Evolutionary conservation across 2,329 filamentous ascomycete genomes (phyloP).

Genomic region (Aspergillus persii): DNA sequence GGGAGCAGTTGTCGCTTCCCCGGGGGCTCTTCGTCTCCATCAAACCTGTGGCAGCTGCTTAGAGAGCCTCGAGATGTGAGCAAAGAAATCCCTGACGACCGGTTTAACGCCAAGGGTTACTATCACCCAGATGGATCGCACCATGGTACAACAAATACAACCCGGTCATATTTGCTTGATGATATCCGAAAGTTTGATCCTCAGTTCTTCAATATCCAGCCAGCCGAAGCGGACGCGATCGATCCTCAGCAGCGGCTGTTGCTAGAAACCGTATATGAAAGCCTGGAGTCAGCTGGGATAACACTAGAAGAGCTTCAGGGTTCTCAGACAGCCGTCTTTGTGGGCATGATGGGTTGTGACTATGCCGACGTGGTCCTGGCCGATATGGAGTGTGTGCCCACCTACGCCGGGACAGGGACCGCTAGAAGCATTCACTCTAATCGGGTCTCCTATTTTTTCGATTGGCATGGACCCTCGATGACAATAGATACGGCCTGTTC

Average conservation of each 20-base stretch:
- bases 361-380: slow-evolving; percentile 1
- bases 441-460: slow-evolving; percentile 26
- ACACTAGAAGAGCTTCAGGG: slow-evolving; percentile 1
- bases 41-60: slow-evolving; percentile 12
- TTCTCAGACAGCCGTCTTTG: slow-evolving; percentile 4
- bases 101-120: neutral
- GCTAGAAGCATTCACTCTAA: slow-evolving; percentile 34
- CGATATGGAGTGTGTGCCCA: neutral
- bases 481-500: slow-evolving; percentile 47
- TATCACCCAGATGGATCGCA: slow-evolving; percentile 5
- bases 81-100: neutral
- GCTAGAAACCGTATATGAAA: slow-evolving; percentile 13
- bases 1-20: slow-evolving; percentile 13
- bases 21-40: neutral
- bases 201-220: slow-evolving; percentile 6
- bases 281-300: neutral
- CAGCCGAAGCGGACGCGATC: slow-evolving; percentile 9
- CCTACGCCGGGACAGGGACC: slow-evolving; percentile 20
- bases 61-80: neutral
- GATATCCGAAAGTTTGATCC: slow-evolving; percentile 7
- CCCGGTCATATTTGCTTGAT: slow-evolving; percentile 2
- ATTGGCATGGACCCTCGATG: slow-evolving; percentile 28
- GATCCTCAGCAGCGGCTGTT: slow-evolving; percentile 13
- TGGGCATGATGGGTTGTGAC: slow-evolving; percentile 9
- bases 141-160: slow-evolving; percentile 1